These are phyloP conservation scores for Aspergillus awamori DNA, from an alignment of 2,329 filamentous ascomycete species.

Conservation along the genomic window DNA sequence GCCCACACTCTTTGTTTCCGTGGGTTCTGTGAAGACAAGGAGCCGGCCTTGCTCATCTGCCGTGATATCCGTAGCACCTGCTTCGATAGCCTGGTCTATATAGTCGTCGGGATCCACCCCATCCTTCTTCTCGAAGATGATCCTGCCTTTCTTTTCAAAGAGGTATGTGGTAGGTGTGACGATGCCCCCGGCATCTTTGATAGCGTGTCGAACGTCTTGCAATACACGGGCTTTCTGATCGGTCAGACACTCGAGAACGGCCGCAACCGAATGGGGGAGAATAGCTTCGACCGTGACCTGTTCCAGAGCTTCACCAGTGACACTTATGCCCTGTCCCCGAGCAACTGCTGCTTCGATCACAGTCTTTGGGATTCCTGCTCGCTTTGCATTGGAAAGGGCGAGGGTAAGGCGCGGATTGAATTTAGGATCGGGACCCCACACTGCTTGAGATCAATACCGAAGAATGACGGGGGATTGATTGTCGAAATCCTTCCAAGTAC, in stretches of 20 bases:
- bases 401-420: conserved; percentile 76
- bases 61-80: conserved; percentile 64
- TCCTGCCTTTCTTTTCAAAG: conserved; percentile 78
- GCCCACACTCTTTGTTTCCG: conserved; percentile 64
- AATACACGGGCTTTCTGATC: conserved; percentile 76
- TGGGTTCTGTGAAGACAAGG: conserved; percentile 70
- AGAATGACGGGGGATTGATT: background rate
- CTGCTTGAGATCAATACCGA: conserved; percentile 44
- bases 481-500: conserved; percentile 26
- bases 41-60: conserved; percentile 69
- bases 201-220: conserved; percentile 69
- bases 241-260: conserved; percentile 83
- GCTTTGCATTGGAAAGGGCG: conserved; percentile 76
- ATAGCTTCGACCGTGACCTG: conserved; percentile 77
- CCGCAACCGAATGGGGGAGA: conserved; percentile 70
- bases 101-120: conserved; percentile 67
- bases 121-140: conserved; percentile 67
- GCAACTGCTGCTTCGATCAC: conserved; percentile 84
- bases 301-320: conserved; percentile 76
- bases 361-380: conserved; percentile 80
- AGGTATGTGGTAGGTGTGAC: conserved; percentile 77
- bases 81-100: conserved; percentile 80
- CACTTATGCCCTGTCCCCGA: conserved; percentile 81
- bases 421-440: conserved; percentile 73
- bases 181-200: conserved; percentile 72